Base-by-base conservation (phyloP, 148 eudicot species). In the Dysphania ambrosioides region DNA sequence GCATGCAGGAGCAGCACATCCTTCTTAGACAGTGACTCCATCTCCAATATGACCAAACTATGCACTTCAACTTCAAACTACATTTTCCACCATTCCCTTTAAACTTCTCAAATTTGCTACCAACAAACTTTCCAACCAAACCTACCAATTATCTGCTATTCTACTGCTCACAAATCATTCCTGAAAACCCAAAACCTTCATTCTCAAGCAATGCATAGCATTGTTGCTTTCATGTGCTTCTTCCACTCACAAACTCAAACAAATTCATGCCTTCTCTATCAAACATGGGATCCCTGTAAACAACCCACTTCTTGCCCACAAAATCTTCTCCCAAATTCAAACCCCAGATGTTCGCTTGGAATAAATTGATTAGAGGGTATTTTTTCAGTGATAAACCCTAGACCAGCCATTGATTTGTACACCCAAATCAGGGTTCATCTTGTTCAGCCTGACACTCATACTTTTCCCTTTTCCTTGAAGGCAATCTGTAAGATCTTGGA, bases 251-350 rank as follows among this genome's bases (percentile, higher is more conserved):
- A 87, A 89, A 72, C 86, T 91, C 78, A 89, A 64, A 73, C 96
- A 93, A 84, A 80, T 93, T 79, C 97, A 93, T 61, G 98, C 87
- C 21, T 87, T 87, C 69, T 86, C 98, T 2, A 80, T 93, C 84
- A 82, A 85, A 66, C 83, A 84, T 49, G 87, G 89, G 51, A 83
- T 90, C 51, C 88, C 93, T 26, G 56, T 89, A 69, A 69, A 77
- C 78, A 62, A 66, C 82, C 90, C 91, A 66, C 81, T 82, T 73
- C 68, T 92, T 73, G 86, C 90, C 49, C 82, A 82, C 67, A 73
- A 77, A 40, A 74, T 88, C 49, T 91, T 88, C 55, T 65, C 80
- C 55, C 85, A 86, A 74, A 83, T 91, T 34, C 72, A 82, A 64
- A 56, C n/a, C 79, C 97, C 97, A 30, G 80, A 88, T 58, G 72